Evolutionary conservation across 257 asterid species (phyloP).

Genomic region (Salvia splendens): DNA sequence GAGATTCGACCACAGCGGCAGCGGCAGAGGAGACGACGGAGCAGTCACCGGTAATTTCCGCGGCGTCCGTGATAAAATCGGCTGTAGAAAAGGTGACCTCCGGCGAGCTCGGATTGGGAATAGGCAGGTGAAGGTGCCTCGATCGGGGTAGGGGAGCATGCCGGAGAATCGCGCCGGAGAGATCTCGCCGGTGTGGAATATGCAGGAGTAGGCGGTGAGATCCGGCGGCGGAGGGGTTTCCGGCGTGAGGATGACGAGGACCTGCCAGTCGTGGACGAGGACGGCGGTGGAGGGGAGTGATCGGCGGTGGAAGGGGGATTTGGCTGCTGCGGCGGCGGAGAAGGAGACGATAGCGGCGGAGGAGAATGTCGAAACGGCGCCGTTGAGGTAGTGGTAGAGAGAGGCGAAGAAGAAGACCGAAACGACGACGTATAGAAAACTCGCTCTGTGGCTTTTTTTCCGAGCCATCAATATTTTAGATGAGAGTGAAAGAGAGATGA

Average conservation of each 20-base stretch:
- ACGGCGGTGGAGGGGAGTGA: constrained; percentile 47
- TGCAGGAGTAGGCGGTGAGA: constrained; percentile 40
- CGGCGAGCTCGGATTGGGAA: constrained; percentile 53
- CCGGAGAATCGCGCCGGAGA: constrained; percentile 56
- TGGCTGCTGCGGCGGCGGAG: background rate
- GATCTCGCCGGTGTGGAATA: constrained; percentile 39
- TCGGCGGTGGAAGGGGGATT: constrained; percentile 4
- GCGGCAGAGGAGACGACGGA: constrained; percentile 26
- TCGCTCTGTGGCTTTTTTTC: constrained; percentile 43
- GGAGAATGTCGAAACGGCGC: constrained; percentile 36
- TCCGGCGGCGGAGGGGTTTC: constrained; percentile 22
- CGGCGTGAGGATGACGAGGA: constrained; percentile 57
- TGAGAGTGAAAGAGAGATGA: background rate
- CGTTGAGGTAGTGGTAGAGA: constrained; percentile 55
- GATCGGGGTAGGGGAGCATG: constrained; percentile 50
- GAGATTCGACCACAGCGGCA: constrained; percentile 51
- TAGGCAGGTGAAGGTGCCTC: constrained; percentile 55
- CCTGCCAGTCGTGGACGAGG: constrained; percentile 80
- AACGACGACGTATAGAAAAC: constrained; percentile 49
- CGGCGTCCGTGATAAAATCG: constrained; percentile 40
- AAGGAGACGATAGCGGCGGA: constrained; percentile 28
- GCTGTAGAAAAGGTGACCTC: constrained; percentile 50
- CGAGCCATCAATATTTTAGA: constrained; percentile 48
- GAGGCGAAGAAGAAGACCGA: constrained; percentile 50
- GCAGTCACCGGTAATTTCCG: background rate